Percentiles rank a stretch among this genome's conserved stretches.
These are phyloP conservation scores for Dittrichia graveolens DNA, from an alignment of 129 eudicot genomes.

Conservation along the genomic window DNA sequence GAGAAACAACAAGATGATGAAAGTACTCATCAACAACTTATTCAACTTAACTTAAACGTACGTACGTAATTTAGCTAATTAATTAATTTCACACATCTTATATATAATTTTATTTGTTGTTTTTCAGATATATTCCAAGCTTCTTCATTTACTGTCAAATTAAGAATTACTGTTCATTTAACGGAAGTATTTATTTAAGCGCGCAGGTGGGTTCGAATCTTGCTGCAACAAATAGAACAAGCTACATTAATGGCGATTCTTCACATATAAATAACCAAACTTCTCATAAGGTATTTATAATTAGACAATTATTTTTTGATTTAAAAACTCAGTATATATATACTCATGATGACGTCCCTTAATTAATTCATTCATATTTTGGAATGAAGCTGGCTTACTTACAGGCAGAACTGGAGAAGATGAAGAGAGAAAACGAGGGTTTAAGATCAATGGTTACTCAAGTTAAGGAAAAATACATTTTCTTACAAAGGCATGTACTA, in stretches of 20 bases:
- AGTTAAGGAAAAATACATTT: constrained; percentile 44
- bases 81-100: background rate
- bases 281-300: constrained; percentile 27
- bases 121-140: too few species aligned
- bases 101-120: background rate
- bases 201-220: constrained; percentile 47
- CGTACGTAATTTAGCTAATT: background rate
- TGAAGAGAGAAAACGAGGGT: constrained; percentile 58
- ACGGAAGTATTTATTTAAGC: too few species aligned
- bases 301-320: background rate
- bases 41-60: constrained; percentile 44
- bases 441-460: constrained; percentile 50
- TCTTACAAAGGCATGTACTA: constrained; percentile 38
- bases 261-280: constrained; percentile 25
- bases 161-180: too few species aligned
- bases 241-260: constrained; percentile 34
- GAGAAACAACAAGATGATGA: constrained; percentile 28
- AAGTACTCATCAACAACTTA: constrained; percentile 25
- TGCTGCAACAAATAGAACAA: constrained; percentile 19
- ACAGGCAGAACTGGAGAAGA: constrained; percentile 41
- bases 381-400: constrained; percentile 39
- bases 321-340: background rate
- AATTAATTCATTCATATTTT: background rate
- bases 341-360: background rate
- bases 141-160: too few species aligned